Evolutionary conservation across 1,284 basidiomycete species (phyloP).

Genomic region (Boletus austroedulis): DNA sequence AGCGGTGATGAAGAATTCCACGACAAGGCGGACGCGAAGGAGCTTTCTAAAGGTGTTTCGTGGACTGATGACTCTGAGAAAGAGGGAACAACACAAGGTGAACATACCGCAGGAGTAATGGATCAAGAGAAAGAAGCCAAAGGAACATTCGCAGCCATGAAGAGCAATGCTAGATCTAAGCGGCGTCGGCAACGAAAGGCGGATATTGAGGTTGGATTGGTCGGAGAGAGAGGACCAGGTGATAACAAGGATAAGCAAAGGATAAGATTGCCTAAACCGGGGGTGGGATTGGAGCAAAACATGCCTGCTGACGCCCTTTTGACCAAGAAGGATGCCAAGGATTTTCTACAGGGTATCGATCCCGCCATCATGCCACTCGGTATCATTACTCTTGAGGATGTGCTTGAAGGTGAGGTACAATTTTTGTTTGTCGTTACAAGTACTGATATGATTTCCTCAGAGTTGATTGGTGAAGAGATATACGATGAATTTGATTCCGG

Average conservation of each 20-base stretch:
- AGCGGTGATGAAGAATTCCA: constrained; percentile 40
- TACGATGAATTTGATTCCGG: constrained; percentile 83
- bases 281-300: constrained; percentile 62
- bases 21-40: constrained; percentile 17
- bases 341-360: constrained; percentile 76
- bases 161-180: constrained; percentile 19
- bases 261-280: constrained; percentile 44
- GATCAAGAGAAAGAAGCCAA: constrained; percentile 12
- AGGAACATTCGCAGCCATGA: constrained; percentile 18
- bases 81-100: constrained; percentile 37
- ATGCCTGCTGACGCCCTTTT: constrained; percentile 84
- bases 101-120: constrained; percentile 29
- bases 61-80: constrained; percentile 32
- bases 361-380: constrained; percentile 78
- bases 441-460: constrained; percentile 38
- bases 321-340: constrained; percentile 63
- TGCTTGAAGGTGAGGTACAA: constrained; percentile 69
- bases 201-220: constrained; percentile 42
- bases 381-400: constrained; percentile 91
- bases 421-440: neutral
- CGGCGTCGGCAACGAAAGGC: constrained; percentile 18
- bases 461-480: constrained; percentile 87
- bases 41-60: constrained; percentile 31
- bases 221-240: constrained; percentile 23
- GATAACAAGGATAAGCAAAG: constrained; percentile 36